Base-by-base conservation (phyloP, 176 grass and related monocot species). In the Rhynchospora tenuis region DNA sequence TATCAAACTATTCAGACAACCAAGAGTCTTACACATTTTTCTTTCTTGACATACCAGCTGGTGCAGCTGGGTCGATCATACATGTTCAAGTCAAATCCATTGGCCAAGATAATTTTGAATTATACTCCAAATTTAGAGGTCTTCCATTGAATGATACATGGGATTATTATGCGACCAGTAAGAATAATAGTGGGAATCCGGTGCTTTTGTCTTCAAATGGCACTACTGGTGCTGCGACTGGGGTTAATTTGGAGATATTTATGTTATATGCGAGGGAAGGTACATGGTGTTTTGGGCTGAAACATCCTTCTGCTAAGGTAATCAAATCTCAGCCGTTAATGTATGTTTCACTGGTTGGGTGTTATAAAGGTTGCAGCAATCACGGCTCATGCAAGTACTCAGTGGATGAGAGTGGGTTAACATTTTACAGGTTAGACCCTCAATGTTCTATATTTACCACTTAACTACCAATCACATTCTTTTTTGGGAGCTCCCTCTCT, bases 261-360 rank as follows among this genome's bases (percentile, higher is more conserved):
- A 87, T 98, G 83, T 91, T 98, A 81, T 98, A 94, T 90, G 89
- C 89, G n/a, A 95, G 89, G 74, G 95, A 98, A 78, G 95, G 95
- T 74, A 95, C 84, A 68, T 98, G 95, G 95, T 89, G 88, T 83
- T 81, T 98, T 85, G 95, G 79, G 57, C 64, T 98, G 81, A 93
- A 91, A 79, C 95, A 95, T 93, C 92, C 95, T 90, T 81, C 51
- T 82, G 59, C 84, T 52, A 86, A 29, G 15, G 10, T 69, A 13
- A 48, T 86, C 84, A 88, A 80, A 77, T 88, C 83, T 76, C 62
- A 81, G 52, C 94, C 89, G 0, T 89, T 84, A 69, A 93, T 98
- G 84, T 95, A 88, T 68, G 59, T 98, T 88, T 93, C 92, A 56
- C 87, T 98, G 71, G 89, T 91, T 72, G 95, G 90, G 80, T 98